Evolutionary conservation across 208 protist species (phyloP).

Genomic region (Acanthamoeba sp.): DNA sequence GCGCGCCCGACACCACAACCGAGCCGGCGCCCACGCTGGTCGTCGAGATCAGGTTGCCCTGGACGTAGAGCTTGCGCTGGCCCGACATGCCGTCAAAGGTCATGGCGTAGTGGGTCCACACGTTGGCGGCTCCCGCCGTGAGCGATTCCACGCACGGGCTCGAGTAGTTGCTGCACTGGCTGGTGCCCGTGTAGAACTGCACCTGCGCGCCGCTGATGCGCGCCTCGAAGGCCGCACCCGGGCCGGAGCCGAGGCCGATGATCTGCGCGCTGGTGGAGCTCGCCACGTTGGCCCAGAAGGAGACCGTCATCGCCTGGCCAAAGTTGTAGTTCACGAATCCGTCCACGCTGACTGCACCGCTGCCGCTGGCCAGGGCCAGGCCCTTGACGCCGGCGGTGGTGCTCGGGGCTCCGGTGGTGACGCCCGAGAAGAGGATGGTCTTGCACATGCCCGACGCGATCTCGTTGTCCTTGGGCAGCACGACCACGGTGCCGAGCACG

Average conservation of each 20-base stretch:
- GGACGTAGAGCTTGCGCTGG: conserved; percentile 47
- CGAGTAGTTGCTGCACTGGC: conserved; percentile 7
- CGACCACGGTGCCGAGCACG: conserved; percentile 54
- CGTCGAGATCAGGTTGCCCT: neutral
- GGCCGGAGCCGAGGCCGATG: conserved; percentile 26
- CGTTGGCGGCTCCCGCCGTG: neutral
- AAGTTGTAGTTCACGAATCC: conserved; percentile 70
- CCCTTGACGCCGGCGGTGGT: neutral
- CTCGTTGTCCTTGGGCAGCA: conserved; percentile 33
- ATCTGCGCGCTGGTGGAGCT: conserved; percentile 24
- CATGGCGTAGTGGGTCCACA: conserved; percentile 71
- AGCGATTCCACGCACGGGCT: neutral
- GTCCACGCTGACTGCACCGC: conserved; percentile 27
- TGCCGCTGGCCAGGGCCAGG: conserved; percentile 9
- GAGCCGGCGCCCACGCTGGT: conserved; percentile 9
- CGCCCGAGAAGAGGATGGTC: conserved; percentile 46
- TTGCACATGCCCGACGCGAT: neutral
- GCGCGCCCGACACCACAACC: conserved; percentile 10
- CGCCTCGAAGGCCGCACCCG: conserved; percentile 53
- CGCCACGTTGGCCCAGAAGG: conserved; percentile 54
- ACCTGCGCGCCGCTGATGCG: neutral
- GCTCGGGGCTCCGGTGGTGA: neutral
- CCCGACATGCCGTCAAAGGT: neutral
- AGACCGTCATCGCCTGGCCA: neutral
- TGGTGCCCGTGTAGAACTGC: conserved; percentile 64